Conservation (phyloP, 2,329 filamentous ascomycete species). For the Penicillium fuscoglaucum region DNA sequence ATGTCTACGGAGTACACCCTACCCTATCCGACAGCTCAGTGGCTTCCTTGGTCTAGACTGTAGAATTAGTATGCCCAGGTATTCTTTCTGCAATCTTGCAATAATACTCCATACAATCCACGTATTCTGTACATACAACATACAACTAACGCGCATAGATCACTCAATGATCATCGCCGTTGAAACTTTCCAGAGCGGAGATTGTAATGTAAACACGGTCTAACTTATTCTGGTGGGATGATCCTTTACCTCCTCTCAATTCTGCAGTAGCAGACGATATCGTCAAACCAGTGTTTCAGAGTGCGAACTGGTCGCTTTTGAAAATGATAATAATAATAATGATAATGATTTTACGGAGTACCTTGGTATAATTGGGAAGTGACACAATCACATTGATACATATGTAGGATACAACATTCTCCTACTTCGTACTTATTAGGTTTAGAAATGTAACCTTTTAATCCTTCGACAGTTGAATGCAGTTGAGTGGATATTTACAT, state of each 20-base stretch:
- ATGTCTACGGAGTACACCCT: not conserved
- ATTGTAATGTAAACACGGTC: not conserved
- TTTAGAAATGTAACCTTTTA: not conserved
- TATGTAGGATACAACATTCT: not conserved
- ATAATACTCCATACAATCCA: not conserved
- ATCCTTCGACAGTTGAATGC: not conserved
- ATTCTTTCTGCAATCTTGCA: not conserved
- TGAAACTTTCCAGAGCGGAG: slow-evolving; percentile 12
- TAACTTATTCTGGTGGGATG: not conserved
- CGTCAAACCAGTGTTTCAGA: not conserved
- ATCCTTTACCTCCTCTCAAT: not conserved
- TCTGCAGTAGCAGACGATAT: not conserved
- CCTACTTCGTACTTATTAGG: not conserved
- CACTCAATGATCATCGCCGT: slow-evolving; percentile 17
- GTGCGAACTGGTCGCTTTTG: not conserved
- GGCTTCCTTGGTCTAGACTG: not conserved
- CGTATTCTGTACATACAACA: not conserved
- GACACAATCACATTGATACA: not conserved
- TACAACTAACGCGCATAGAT: not conserved
- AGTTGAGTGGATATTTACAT: not conserved
- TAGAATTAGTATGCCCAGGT: not conserved
- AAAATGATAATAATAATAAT: no score
- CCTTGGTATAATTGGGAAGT: not conserved
- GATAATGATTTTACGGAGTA: no score
- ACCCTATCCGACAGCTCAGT: not conserved